phyloP scores from a whole-genome alignment of 2,329 filamentous ascomycete genomes.

The Mycocentrospora acerina region DNA sequence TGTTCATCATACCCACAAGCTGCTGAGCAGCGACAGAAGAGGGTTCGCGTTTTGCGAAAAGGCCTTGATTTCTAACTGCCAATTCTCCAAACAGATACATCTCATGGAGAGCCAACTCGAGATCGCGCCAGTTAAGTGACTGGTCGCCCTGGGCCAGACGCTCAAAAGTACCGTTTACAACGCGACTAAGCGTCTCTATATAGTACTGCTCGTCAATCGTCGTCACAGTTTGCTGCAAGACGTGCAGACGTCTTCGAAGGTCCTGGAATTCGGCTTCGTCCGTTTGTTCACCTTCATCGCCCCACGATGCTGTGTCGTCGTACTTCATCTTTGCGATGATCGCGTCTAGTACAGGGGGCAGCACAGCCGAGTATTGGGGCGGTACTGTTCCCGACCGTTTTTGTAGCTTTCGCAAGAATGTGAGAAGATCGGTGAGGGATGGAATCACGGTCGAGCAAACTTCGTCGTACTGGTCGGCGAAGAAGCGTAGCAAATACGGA shows the following conservation, averaged over 20 bases:
- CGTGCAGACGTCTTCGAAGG: conserved; percentile 82
- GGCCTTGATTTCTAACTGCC: conserved; percentile 80
- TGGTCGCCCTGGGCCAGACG: conserved; percentile 70
- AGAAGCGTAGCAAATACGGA: conserved; percentile 86
- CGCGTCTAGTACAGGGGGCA: conserved; percentile 84
- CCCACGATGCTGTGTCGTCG: conserved; percentile 92
- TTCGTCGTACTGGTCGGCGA: conserved; percentile 97
- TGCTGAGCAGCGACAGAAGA: conserved; percentile 77
- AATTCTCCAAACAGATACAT: conserved; percentile 96
- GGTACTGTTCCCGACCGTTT: conserved; percentile 65
- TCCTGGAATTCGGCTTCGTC: conserved; percentile 98
- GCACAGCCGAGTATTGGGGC: conserved; percentile 74
- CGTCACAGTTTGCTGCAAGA: conserved; percentile 89
- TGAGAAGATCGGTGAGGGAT: conserved; percentile 86
- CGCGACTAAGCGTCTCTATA: conserved; percentile 80
- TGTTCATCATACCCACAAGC: conserved; percentile 87
- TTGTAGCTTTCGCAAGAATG: conserved; percentile 81
- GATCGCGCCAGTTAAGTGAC: conserved; percentile 87
- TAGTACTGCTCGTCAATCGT: conserved; percentile 86
- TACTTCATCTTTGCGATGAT: conserved; percentile 97
- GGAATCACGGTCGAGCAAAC: conserved; percentile 95
- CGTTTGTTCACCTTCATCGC: conserved; percentile 88
- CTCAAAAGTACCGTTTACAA: conserved; percentile 86
- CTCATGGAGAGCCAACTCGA: conserved; percentile 90
- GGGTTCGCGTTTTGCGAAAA: conserved; percentile 83